Evolutionary conservation across 2,329 filamentous ascomycete species (phyloP).

Genomic region (Pseudogymnoascus sp.): DNA sequence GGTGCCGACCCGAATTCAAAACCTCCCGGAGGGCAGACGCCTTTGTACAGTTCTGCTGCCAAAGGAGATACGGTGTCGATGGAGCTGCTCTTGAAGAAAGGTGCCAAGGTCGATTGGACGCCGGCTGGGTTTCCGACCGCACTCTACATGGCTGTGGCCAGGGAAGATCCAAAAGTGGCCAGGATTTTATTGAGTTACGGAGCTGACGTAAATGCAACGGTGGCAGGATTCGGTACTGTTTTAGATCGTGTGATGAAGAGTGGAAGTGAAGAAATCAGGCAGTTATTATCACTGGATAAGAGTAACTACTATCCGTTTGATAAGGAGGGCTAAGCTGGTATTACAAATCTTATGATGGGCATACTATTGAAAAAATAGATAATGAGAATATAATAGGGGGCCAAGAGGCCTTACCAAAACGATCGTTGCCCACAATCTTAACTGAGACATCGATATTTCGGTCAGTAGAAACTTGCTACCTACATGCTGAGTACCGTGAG

Average conservation of each 20-base stretch:
- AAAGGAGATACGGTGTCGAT: slow-evolving; percentile 14
- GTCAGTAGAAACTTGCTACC: too few species aligned
- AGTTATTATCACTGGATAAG: not conserved
- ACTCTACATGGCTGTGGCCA: slow-evolving; percentile 14
- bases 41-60: slow-evolving; percentile 13
- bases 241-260: not conserved
- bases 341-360: too few species aligned
- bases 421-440: too few species aligned
- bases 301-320: not conserved
- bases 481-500: too few species aligned
- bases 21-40: not conserved
- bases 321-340: not conserved
- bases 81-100: slow-evolving; percentile 13
- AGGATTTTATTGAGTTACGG: not conserved
- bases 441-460: too few species aligned
- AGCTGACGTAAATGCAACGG: not conserved
- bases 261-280: not conserved
- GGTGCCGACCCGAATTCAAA: slow-evolving; percentile 14
- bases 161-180: slow-evolving; percentile 9
- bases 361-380: too few species aligned
- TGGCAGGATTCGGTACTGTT: not conserved
- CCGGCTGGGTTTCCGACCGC: slow-evolving; percentile 12
- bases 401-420: too few species aligned
- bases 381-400: too few species aligned
- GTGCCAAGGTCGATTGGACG: slow-evolving; percentile 6